Evolutionary conservation across 2,329 filamentous ascomycete genomes (phyloP), one percentile per base, ranked within the genome.

Genomic region (Ceratocystis cubensis): DNA sequence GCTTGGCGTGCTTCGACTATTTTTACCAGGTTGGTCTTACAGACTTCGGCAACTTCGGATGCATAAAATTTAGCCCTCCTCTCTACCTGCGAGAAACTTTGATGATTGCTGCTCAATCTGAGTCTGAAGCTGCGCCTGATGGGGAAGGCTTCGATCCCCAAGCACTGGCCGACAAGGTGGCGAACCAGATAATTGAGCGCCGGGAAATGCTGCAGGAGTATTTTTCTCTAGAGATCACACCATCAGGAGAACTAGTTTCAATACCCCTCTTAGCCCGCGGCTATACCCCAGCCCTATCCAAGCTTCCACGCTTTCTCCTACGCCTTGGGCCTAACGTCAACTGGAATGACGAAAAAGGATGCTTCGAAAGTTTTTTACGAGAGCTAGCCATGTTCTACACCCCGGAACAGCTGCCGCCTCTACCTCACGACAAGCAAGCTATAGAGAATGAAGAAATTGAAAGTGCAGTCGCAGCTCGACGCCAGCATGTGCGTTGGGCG

Each of bases 11-110:
- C 74, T 88, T 86, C 69, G 93, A 97, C 71, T 95, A 93, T 74
- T 95, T 97, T 75, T 99, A 99, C 77, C 94, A 99, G 76, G 78
- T 97, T 22, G 93, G 91, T 0, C 82, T 99, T 45, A 96, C 91
- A 0, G 91, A 99, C 73, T 99, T 99, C 76, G 91, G 88, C 1
- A 99, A 99, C 74, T 96, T 96, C 72, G 94, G 94, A 2, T 76
- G 80, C 25, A 91, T 99, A 67, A 85, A 84, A 10, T 91, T 99
- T 71, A 83, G 85, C 62, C 89, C 91, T 1, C 82, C 91, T 0
- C 81, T 96, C 0, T 80, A 85, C 67, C 77, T 99, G 4, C 77
- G 80, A 3, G 84, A 88, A 66, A 75, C 97, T 5, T 80, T 99
- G 15, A 77, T 78, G 13, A 82, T 96, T 53, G 93, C 86, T 1